Base-by-base conservation (phyloP, 805 yeast species). In the Yamadazyma endophytica region DNA sequence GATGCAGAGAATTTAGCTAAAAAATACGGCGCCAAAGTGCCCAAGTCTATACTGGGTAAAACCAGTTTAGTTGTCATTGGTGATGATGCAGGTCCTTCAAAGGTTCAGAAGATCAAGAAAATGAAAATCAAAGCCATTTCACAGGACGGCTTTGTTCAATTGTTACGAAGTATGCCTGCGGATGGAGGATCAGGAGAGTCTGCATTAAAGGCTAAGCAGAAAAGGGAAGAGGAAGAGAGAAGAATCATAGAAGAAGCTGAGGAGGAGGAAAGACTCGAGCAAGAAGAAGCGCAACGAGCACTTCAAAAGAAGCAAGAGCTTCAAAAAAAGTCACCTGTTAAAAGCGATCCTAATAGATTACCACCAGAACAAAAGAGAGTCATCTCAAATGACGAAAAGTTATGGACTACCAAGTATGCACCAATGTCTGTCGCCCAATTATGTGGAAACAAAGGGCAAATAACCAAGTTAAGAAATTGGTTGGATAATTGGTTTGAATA, bases 41-140 rank as follows among this genome's bases (percentile, higher is more conserved):
- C 94, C 4, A 78, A 85, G 45, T 75, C 95, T 0, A 81, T 90
- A 16, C 83, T 92, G 34, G 77, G 86, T 8, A 85, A 82, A 48
- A 92, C 98, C 1, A 75, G 87, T 15, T 67, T 88, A 27, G 95
- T 90, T 2, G 97, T 92, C 1, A 68, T 92, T 18, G 98, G 98
- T 6, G 87, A 73, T 31, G 97, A 92, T 44, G 97, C 98, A 2
- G 98, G 98, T 1, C 97, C 97, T 2, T 78, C 87, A n/a, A 92
- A 92, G 56, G 77, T 92, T 25, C 75, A 76, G 46, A 85, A 80
- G 49, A 90, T 94, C 43, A 80, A 76, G 46, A 74, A 77, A 31
- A 64, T 79, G 42, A 71, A 75, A 6, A 76, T 86, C 33, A 89
- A 89, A 56, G 87, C 94, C 24, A 81, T 90, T 37, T 79, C 77